Evolutionary conservation across 108 stramenopile species (phyloP).

Genomic region (Poteriospumella lacustris): DNA sequence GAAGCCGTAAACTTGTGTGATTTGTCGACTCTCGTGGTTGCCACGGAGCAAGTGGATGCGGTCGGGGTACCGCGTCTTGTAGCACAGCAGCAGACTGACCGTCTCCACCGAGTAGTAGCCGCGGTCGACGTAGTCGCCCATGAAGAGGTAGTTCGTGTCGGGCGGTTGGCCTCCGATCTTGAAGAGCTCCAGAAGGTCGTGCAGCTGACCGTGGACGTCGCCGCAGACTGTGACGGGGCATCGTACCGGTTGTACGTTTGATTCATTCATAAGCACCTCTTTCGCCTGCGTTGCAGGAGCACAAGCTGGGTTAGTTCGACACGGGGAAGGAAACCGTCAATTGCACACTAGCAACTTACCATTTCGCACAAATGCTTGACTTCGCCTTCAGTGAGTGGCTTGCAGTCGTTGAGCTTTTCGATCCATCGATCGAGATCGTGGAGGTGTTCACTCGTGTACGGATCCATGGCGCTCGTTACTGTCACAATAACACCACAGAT

Average conservation of each 20-base stretch:
- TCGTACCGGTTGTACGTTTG: slow-evolving; percentile 57
- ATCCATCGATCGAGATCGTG: slow-evolving; percentile 26
- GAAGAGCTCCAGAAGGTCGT: slow-evolving; percentile 51
- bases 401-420: slow-evolving; percentile 15
- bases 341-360: slow-evolving; percentile 1
- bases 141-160: slow-evolving; percentile 95
- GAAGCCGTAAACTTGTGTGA: slow-evolving; percentile 80
- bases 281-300: slow-evolving; percentile 38
- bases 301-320: neutral
- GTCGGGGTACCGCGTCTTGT: slow-evolving; percentile 90
- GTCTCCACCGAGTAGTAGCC: slow-evolving; percentile 97
- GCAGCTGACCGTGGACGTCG: slow-evolving; percentile 61
- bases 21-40: slow-evolving; percentile 53
- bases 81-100: slow-evolving; percentile 80
- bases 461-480: too few relatives aligned
- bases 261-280: slow-evolving; percentile 55
- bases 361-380: slow-evolving; percentile 13
- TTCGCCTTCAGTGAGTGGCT: slow-evolving; percentile 24
- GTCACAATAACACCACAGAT: too few relatives aligned
- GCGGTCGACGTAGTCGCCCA: slow-evolving; percentile 98
- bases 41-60: slow-evolving; percentile 86
- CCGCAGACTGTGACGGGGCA: slow-evolving; percentile 60
- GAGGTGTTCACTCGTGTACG: too few relatives aligned
- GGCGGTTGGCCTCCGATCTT: slow-evolving; percentile 86
- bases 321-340: neutral